Conservation (phyloP, 441 rosid genomes). For the Lepidium campestre region DNA sequence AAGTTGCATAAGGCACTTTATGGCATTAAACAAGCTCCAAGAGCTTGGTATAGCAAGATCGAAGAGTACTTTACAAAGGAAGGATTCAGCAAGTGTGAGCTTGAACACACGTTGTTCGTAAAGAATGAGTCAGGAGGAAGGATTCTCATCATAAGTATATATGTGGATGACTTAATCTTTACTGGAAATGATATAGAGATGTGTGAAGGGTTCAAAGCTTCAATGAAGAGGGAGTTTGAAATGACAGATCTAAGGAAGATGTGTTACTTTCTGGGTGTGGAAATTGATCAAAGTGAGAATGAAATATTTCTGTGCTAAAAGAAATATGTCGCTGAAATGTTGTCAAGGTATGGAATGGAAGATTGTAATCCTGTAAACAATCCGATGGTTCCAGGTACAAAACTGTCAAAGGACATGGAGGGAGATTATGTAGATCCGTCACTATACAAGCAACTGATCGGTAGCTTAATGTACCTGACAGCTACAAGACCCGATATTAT, state of each 20-base stretch:
- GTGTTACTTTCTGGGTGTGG: not conserved
- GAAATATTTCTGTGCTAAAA: not conserved
- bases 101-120: not conserved
- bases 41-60: not conserved
- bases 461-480: not conserved
- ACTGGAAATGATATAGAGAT: not conserved
- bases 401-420: not conserved
- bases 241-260: not conserved
- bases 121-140: not conserved
- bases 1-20: not conserved
- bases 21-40: not conserved
- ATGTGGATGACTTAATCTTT: not conserved
- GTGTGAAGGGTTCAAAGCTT: not conserved
- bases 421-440: not conserved
- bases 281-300: not conserved
- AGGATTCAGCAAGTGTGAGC: not conserved
- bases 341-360: not conserved
- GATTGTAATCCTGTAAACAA: not conserved
- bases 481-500: not conserved
- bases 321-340: not conserved
- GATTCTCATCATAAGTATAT: not conserved
- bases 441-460: not conserved
- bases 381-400: not conserved
- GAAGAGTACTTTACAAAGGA: not conserved
- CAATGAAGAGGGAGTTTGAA: not conserved